Percentiles rank a stretch among this genome's conserved stretches.
Conservation (phyloP, 495 filamentous ascomycete species). For the Lichenothelia convexa region DNA sequence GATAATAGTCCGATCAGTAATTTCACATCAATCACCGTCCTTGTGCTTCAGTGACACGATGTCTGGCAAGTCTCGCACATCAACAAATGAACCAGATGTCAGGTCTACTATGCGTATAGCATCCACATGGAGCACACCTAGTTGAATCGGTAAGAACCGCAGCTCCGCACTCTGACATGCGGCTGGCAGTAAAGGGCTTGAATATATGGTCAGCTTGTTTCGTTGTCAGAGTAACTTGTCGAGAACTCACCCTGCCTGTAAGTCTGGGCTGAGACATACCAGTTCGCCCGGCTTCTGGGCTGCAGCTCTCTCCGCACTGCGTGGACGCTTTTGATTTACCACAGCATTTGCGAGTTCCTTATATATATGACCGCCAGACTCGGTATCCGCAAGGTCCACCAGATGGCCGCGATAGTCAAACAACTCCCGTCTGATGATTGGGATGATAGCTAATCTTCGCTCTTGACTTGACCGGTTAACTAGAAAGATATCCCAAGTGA, state of each 20-base stretch:
- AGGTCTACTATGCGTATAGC: slow-evolving; percentile 69
- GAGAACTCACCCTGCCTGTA: slow-evolving; percentile 52
- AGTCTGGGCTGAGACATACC: slow-evolving; percentile 65
- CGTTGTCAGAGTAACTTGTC: background rate
- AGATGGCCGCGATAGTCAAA: slow-evolving; percentile 40
- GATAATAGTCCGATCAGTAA: too few species aligned
- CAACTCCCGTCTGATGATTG: slow-evolving; percentile 60
- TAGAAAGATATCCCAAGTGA: slow-evolving; percentile 76
- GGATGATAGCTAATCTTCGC: slow-evolving; percentile 64
- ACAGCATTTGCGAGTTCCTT: slow-evolving; percentile 54
- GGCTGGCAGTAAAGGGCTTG: slow-evolving; percentile 49
- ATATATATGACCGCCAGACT: slow-evolving; percentile 18
- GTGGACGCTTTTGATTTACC: slow-evolving; percentile 69
- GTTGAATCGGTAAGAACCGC: slow-evolving; percentile 56
- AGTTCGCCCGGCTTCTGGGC: slow-evolving; percentile 55
- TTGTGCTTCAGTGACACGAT: slow-evolving; percentile 31
- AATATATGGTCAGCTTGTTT: slow-evolving; percentile 5
- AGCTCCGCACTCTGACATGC: slow-evolving; percentile 69
- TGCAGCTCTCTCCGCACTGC: slow-evolving; percentile 61
- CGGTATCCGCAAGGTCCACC: slow-evolving; percentile 28
- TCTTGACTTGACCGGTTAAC: slow-evolving; percentile 56
- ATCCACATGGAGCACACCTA: slow-evolving; percentile 61
- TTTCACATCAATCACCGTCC: too few species aligned
- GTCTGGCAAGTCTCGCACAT: slow-evolving; percentile 64
- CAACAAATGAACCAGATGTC: slow-evolving; percentile 59